phyloP scores from a whole-genome alignment of 805 yeast genomes.

The Groenewaldozyma salmanticensis region DNA sequence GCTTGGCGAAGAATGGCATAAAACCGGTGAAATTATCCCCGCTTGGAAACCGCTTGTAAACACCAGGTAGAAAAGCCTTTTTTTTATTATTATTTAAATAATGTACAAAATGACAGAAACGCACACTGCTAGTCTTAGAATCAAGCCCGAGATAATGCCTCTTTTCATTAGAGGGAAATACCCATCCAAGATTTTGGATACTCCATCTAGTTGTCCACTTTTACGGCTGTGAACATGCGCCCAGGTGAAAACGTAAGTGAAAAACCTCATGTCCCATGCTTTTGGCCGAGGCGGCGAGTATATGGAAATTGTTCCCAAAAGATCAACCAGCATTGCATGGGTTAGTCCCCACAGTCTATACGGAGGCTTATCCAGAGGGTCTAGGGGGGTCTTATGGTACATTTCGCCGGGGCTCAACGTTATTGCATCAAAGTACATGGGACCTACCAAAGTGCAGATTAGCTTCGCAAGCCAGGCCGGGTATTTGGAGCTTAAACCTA shows the following conservation, averaged over 20 bases:
- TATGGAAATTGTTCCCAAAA: conserved; percentile 10
- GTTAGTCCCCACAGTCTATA: conserved; percentile 32
- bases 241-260: background rate
- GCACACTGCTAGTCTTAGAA: background rate
- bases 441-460: conserved; percentile 17
- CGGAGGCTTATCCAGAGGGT: conserved; percentile 14
- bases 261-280: background rate
- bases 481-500: conserved; percentile 10
- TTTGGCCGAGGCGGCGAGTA: background rate
- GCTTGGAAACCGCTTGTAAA: conserved; percentile 11
- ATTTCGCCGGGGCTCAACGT: conserved; percentile 13
- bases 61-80: background rate
- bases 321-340: conserved; percentile 25
- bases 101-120: background rate
- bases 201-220: conserved; percentile 3
- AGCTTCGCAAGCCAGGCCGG: conserved; percentile 7
- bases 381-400: conserved; percentile 2
- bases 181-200: background rate
- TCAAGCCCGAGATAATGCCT: background rate
- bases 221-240: background rate
- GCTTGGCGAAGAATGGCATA: conserved; percentile 70
- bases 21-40: conserved; percentile 32
- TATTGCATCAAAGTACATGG: conserved; percentile 23
- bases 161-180: background rate
- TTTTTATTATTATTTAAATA: too few relatives aligned